Evolutionary conservation across 129 eudicot species (phyloP).

Genomic region (Cynara cardunculus): DNA sequence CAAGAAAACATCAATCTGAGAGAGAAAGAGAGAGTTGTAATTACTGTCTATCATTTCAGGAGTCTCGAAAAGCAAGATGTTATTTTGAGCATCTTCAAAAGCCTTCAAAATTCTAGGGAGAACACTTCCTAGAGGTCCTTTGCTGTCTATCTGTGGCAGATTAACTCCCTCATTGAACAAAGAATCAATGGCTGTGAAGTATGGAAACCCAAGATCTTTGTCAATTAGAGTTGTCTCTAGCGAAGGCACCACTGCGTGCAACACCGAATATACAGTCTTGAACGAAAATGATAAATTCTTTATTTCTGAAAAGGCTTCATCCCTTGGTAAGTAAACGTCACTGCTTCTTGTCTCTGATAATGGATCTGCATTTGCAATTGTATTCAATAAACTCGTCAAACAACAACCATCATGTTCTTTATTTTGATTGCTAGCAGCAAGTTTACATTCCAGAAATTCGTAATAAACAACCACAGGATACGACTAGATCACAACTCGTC

Average conservation of each 20-base stretch:
- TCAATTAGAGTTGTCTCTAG: constrained; percentile 34
- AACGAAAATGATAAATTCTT: constrained; percentile 36
- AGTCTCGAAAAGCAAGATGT: constrained; percentile 54
- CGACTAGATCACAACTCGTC: neutral
- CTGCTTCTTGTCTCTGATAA: constrained; percentile 45
- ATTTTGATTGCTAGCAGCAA: neutral
- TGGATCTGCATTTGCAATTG: constrained; percentile 43
- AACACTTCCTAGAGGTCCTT: constrained; percentile 19
- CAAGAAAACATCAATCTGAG: neutral
- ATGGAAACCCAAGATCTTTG: constrained; percentile 45
- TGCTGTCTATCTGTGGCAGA: constrained; percentile 16
- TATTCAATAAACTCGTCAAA: neutral
- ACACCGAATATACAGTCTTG: constrained; percentile 45
- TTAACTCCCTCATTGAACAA: constrained; percentile 51
- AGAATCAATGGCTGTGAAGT: constrained; percentile 61
- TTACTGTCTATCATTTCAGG: constrained; percentile 56
- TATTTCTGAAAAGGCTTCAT: constrained; percentile 66
- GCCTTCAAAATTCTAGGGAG: constrained; percentile 49
- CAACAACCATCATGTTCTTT: neutral
- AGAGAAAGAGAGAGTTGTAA: neutral
- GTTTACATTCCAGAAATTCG: neutral
- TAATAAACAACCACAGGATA: neutral
- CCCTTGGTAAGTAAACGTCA: constrained; percentile 62
- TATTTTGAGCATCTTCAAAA: constrained; percentile 26
- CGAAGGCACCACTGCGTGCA: constrained; percentile 53